Evolutionary conservation across 345 rosid species (phyloP).

Genomic region (Sisymbrium irio): DNA sequence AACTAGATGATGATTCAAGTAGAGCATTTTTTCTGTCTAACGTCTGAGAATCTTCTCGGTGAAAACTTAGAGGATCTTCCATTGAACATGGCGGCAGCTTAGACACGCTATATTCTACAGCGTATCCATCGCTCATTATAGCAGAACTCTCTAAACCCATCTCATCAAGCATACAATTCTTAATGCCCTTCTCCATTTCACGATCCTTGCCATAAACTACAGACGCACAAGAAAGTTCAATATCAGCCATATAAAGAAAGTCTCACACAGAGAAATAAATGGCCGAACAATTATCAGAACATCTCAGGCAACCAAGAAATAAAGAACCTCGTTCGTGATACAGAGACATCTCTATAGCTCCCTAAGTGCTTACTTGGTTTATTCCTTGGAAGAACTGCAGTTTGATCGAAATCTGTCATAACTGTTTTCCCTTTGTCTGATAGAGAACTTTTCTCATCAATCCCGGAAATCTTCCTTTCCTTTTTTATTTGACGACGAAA

Average conservation of each 20-base stretch:
- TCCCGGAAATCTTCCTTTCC: background rate
- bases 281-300: background rate
- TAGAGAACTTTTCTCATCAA: constrained; percentile 8
- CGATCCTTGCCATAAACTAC: constrained; percentile 7
- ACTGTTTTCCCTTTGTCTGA: constrained; percentile 28
- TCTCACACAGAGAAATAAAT: background rate
- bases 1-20: constrained; percentile 37
- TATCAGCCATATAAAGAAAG: background rate
- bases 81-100: constrained; percentile 22
- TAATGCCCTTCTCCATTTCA: constrained; percentile 27
- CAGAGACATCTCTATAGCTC: constrained; percentile 1
- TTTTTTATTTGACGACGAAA: constrained; percentile 6
- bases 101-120: constrained; percentile 32
- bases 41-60: constrained; percentile 2
- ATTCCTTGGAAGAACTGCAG: background rate
- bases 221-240: background rate
- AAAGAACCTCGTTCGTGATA: background rate
- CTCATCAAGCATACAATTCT: constrained; percentile 43
- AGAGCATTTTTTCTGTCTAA: background rate
- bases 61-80: constrained; percentile 11
- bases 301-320: background rate
- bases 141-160: constrained; percentile 53
- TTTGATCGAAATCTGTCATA: background rate
- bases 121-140: constrained; percentile 45
- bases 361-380: constrained; percentile 8